Evolutionary conservation across 257 asterid genomes (phyloP).

Genomic region (Mitragyna speciosa): DNA sequence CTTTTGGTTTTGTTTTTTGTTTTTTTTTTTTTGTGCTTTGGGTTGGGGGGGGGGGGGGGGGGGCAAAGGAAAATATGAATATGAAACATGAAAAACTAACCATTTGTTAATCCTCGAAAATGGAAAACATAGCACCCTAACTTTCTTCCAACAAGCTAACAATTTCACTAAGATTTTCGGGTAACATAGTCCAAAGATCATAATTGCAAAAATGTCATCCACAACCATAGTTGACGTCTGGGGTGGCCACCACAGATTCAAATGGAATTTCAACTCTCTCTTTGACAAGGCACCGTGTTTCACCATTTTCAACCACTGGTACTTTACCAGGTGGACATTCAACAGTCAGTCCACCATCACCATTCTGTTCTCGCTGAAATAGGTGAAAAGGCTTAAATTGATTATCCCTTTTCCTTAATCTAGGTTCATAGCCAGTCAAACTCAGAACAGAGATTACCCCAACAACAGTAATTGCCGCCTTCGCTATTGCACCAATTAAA

Average conservation of each 20-base stretch:
- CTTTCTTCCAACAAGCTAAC: neutral
- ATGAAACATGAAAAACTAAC: neutral
- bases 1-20: too few relatives aligned
- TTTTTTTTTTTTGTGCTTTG: too few relatives aligned
- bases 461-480: constrained; percentile 59
- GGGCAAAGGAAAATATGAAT: too few relatives aligned
- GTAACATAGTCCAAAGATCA: neutral
- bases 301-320: constrained; percentile 65
- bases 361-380: constrained; percentile 36
- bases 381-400: constrained; percentile 44
- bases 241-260: constrained; percentile 56
- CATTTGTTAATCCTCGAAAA: neutral
- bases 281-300: constrained; percentile 70
- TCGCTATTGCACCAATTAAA: constrained; percentile 55
- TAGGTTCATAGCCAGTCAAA: constrained; percentile 79
- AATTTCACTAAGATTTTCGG: constrained; percentile 1
- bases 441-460: constrained; percentile 67
- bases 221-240: constrained; percentile 89
- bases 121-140: neutral
- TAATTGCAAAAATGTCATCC: constrained; percentile 43
- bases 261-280: constrained; percentile 93
- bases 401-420: constrained; percentile 52
- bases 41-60: too few relatives aligned
- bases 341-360: constrained; percentile 18
- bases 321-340: constrained; percentile 83